Conservation (phyloP, 73 alveolate genomes). For the Paramecium sonneborni region DNA sequence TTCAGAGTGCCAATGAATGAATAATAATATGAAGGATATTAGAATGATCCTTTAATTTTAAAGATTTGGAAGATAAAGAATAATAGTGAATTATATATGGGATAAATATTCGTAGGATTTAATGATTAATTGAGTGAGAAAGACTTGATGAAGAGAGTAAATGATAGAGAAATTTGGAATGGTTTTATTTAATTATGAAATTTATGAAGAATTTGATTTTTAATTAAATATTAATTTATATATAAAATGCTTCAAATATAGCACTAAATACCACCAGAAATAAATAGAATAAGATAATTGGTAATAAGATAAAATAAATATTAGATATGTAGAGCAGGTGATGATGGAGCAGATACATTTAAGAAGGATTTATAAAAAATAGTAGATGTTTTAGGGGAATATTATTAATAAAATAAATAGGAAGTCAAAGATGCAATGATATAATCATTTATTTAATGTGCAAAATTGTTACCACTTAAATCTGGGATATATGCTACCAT, state of each 20-base stretch:
- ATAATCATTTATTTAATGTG: constrained; percentile 15
- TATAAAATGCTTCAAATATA: constrained; percentile 8
- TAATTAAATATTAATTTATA: neutral
- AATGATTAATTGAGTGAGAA: constrained; percentile 30
- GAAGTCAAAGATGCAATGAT: constrained; percentile 26
- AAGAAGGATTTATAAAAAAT: neutral
- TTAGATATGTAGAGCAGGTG: constrained; percentile 35
- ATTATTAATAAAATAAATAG: constrained; percentile 7
- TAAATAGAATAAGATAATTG: neutral
- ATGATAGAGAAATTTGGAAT: constrained; percentile 51
- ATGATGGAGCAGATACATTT: constrained; percentile 41
- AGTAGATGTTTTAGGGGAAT: constrained; percentile 1
- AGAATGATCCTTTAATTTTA: neutral
- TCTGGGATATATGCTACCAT: constrained; percentile 51
- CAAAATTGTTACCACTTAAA: constrained; percentile 19
- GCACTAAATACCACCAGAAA: constrained; percentile 3
- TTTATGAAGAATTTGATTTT: neutral
- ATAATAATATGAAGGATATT: neutral
- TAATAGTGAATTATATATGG: constrained; percentile 52
- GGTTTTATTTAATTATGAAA: constrained; percentile 50
- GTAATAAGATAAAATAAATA: neutral
- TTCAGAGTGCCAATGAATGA: constrained; percentile 18
- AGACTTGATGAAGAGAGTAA: constrained; percentile 29
- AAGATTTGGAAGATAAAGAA: constrained; percentile 37
- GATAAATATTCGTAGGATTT: neutral